These are phyloP conservation scores for Malus hybrid DNA, from an alignment of 331 rosid species.

Conservation along the genomic window DNA sequence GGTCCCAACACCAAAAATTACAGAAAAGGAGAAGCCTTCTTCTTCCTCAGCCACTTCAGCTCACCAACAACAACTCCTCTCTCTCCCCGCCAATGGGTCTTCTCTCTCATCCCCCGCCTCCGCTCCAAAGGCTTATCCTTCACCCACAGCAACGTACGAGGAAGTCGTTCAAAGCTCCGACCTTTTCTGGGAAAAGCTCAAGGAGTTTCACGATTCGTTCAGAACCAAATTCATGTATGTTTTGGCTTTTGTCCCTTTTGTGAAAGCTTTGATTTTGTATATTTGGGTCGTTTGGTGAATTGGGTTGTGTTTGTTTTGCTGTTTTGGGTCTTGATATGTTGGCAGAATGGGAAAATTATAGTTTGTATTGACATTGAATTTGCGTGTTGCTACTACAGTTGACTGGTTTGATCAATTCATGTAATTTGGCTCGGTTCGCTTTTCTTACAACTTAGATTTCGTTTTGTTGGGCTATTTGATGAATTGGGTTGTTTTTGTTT, in stretches of 20 bases:
- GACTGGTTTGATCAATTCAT: conserved; percentile 4
- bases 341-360: not conserved
- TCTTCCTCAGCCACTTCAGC: conserved; percentile 7
- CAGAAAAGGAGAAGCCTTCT: not conserved
- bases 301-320: not conserved
- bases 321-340: not conserved
- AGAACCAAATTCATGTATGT: conserved; percentile 50
- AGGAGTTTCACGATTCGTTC: conserved; percentile 46
- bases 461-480: not conserved
- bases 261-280: not conserved
- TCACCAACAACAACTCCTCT: conserved; percentile 6
- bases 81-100: conserved; percentile 12
- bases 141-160: conserved; percentile 47
- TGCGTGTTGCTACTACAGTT: not conserved
- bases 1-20: conserved; percentile 18
- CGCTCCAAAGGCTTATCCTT: conserved; percentile 35
- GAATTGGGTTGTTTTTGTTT: not conserved
- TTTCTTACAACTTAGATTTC: not conserved
- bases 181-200: conserved; percentile 57
- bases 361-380: not conserved
- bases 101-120: conserved; percentile 3
- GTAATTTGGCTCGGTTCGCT: conserved; percentile 17
- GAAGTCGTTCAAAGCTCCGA: conserved; percentile 42
- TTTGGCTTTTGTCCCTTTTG: not conserved
- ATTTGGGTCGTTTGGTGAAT: not conserved